Conservation (phyloP, 495 filamentous ascomycete species). For the Penicillium canescens region DNA sequence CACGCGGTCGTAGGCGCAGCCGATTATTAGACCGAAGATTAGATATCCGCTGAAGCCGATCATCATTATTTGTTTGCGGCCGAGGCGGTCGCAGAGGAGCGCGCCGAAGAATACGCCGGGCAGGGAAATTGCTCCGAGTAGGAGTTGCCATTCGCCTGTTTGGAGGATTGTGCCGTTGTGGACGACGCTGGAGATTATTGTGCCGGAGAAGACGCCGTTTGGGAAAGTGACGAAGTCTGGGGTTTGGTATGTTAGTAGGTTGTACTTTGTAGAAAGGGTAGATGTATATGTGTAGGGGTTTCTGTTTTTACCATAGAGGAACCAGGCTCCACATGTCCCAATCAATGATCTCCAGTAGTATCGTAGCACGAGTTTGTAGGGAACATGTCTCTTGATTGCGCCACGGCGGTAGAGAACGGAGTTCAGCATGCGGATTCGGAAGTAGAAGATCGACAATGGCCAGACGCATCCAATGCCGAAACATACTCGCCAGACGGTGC, state of each 20-base stretch:
- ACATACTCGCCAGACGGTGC: slow-evolving; percentile 52
- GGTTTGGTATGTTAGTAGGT: background rate
- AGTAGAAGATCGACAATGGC: slow-evolving; percentile 53
- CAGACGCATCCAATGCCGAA: slow-evolving; percentile 53
- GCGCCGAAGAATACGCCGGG: slow-evolving; percentile 55
- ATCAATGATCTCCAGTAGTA: slow-evolving; percentile 53
- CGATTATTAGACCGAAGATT: slow-evolving; percentile 54
- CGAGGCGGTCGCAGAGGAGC: slow-evolving; percentile 44
- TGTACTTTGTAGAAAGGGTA: background rate
- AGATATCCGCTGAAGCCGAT: slow-evolving; percentile 53
- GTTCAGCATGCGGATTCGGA: slow-evolving; percentile 54
- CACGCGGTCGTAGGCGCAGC: slow-evolving; percentile 46
- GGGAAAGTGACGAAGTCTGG: slow-evolving; percentile 44
- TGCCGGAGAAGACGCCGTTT: slow-evolving; percentile 51
- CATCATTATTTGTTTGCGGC: slow-evolving; percentile 55
- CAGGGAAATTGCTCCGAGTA: slow-evolving; percentile 45
- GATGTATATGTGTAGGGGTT: background rate
- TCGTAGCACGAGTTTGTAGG: slow-evolving; percentile 42
- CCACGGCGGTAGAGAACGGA: slow-evolving; percentile 50
- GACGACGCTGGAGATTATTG: slow-evolving; percentile 47
- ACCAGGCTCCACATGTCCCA: slow-evolving; percentile 52
- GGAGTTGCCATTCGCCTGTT: slow-evolving; percentile 51
- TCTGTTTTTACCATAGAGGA: slow-evolving; percentile 44
- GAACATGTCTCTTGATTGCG: slow-evolving; percentile 47
- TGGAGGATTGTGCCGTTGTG: slow-evolving; percentile 32